Percentiles rank a stretch among this genome's conserved stretches.
Evolutionary conservation across 2,329 filamentous ascomycete species (phyloP).

Genomic region (Exophiala aquamarina): DNA sequence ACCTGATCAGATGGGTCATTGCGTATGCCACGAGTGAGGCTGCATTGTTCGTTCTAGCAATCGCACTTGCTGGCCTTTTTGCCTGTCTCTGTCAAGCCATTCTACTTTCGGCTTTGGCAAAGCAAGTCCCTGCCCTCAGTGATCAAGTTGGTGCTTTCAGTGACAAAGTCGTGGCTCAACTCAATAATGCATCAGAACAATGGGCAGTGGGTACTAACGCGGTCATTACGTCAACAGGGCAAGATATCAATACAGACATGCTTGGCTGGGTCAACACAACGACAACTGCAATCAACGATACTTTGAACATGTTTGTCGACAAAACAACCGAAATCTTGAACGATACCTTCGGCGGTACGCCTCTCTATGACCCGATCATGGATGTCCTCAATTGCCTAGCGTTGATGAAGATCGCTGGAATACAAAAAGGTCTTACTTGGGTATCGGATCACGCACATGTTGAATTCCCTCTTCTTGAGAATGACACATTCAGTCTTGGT

Average conservation of each 20-base stretch:
- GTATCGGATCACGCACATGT: conserved; percentile 84
- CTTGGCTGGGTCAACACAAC: conserved; percentile 85
- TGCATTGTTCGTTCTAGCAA: conserved; percentile 80
- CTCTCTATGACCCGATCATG: conserved; percentile 74
- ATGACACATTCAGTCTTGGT: conserved; percentile 80
- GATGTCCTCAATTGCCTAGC: conserved; percentile 86
- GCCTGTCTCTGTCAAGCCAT: conserved; percentile 80
- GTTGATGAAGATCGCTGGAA: conserved; percentile 76
- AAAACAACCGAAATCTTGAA: conserved; percentile 74
- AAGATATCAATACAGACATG: conserved; percentile 78
- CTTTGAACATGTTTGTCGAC: conserved; percentile 77
- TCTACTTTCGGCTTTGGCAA: conserved; percentile 70
- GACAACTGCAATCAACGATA: conserved; percentile 79
- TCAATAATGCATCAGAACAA: conserved; percentile 69
- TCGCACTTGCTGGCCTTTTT: conserved; percentile 79
- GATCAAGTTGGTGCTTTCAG: conserved; percentile 76
- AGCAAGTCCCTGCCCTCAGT: conserved; percentile 73
- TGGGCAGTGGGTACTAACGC: conserved; percentile 78
- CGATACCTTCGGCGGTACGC: conserved; percentile 75
- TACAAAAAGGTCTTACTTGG: conserved; percentile 92
- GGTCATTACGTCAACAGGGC: conserved; percentile 64
- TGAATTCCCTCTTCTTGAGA: conserved; percentile 72
- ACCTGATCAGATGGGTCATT: conserved; percentile 76
- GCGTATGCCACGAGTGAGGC: conserved; percentile 84
- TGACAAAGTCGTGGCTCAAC: conserved; percentile 69